A percentile compares a stretch with the other conserved stretches of the same genome.
phyloP scores from a whole-genome alignment of 768 basidiomycete species.

The Kwoniella bestiolae region DNA sequence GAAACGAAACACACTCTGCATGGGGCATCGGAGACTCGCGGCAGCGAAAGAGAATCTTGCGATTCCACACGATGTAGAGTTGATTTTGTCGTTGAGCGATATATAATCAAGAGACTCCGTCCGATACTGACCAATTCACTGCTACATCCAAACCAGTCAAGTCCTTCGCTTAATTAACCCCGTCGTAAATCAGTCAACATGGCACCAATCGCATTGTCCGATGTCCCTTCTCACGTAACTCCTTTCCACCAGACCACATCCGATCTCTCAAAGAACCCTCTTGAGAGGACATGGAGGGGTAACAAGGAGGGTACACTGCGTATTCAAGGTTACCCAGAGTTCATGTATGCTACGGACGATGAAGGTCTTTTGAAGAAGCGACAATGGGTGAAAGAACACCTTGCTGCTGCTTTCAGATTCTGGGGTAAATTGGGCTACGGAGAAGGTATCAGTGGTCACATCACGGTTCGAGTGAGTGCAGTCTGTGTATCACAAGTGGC shows the following conservation, averaged over 20 bases:
- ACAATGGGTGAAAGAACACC: conserved; percentile 42
- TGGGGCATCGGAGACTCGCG: too few species aligned
- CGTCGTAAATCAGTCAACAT: conserved; percentile 21
- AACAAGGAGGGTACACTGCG: conserved; percentile 33
- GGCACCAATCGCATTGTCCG: conserved; percentile 35
- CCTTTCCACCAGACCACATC: conserved; percentile 20
- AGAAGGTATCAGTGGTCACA: conserved; percentile 39
- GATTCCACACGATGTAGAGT: too few species aligned
- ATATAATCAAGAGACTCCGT: too few species aligned
- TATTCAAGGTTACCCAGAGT: conserved; percentile 31
- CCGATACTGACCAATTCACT: too few species aligned
- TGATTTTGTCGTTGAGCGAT: too few species aligned
- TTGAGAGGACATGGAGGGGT: conserved; percentile 40
- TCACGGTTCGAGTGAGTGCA: conserved; percentile 28
- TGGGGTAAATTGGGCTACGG: conserved; percentile 41
- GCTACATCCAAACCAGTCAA: too few species aligned
- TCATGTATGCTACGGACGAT: conserved; percentile 33
- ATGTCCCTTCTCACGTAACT: not conserved
- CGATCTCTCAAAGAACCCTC: conserved; percentile 37
- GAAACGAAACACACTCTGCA: too few species aligned
- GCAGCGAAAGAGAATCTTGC: too few species aligned
- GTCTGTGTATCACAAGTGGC: not conserved
- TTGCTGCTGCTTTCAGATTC: conserved; percentile 41
- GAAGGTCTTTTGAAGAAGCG: conserved; percentile 37
- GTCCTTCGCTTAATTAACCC: too few species aligned